Base-by-base conservation (phyloP, 2,329 filamentous ascomycete species). In the Hirsutella rhossiliensis region DNA sequence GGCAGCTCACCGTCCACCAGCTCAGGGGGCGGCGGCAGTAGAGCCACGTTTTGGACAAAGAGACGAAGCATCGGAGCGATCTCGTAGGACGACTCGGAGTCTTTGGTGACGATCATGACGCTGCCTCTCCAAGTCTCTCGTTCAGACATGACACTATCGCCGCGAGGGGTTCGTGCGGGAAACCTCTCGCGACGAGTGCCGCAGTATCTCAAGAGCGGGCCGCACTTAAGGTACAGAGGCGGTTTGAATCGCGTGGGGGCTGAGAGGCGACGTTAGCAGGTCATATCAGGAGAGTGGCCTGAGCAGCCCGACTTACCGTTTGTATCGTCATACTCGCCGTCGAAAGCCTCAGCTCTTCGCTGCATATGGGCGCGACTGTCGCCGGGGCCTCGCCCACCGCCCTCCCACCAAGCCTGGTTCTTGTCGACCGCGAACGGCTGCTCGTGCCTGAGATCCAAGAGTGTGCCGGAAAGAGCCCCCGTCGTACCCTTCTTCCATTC, bases 81-180 rank as follows among this genome's bases (percentile, higher is more conserved):
- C 38, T 81, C 77, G 56, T 96, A 95, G 1, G 83, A 84, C 2
- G 90, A 97, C 36, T 83, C 76, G 2, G 78, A 74, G 56, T 98
- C 90, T 43, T 80, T 75, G 0, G 92, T 97, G 19, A 98, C 88
- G 54, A 98, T 95, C 87, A 98, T 88, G 45, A 97, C 75, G 47
- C 80, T 94, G 5, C 92, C 92, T 60, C 89, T 79, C 92, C 92
- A 98, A 18, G 90, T 80, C 54, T 95, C 87, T 42, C 79, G 76
- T 38, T 87, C 80, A 0, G 56, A 43, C 12, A 56, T 45, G 2
- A 56, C 51, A 50, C 44, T 51, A 12, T 39, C 34, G 8, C 42
- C 42, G 13, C 27, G 36, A 9, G 23, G 23, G 13, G 56, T 41
- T 42, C 57, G 53, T 7, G 49, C 57, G 1, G 66, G 56, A 40